Evolutionary conservation across 2,329 filamentous ascomycete species (phyloP), one percentile per base, ranked within the genome.

Genomic region (Xylariales sp.): DNA sequence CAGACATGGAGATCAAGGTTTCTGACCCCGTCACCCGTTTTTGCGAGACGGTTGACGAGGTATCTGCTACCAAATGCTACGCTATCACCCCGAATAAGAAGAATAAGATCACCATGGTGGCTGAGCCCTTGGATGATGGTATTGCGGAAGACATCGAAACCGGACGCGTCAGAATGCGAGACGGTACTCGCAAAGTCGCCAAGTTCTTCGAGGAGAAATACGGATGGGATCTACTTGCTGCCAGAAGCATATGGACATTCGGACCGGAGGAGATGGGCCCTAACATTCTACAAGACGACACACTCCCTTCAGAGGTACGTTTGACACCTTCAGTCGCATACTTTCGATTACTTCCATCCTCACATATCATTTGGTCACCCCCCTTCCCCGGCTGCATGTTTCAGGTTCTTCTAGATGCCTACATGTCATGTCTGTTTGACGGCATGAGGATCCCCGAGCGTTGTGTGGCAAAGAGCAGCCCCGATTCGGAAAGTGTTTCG

Each of bases 1-100:
- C 93, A 11, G 91, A 97, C 56, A 98, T 98, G 93, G 93, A 98
- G 62, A 86, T 98, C 67, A 97, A 97, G 67, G 88, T 98, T 36
- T 98, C 93, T 0, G 93, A 98, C 60, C 93, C 93, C 1, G 91
- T 98, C 31, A 97, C 93, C 12, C 78, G 93, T 35, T 98, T 98
- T 73, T 96, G 89, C 65, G 93, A 98, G 68, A 98, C 93, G 1
- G 91, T 96, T 19, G 89, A 95, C 27, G 93, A 98, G 63, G 95
- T 93, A 51, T 96, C 89, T 14, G 90, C 90, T 15, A 96, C 95
- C 45, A 96, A 96, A 67, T 98, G 93, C 68, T 98, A 96, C 62
- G 91, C 93, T 16, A 82, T 95, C 53, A 97, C 93, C 3, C 93
- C 93, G 2, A 98, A 98, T 70, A 98, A 98, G 70, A 96, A 96